Evolutionary conservation across 2,329 filamentous ascomycete genomes (phyloP).

Genomic region (Alternaria arborescens): DNA sequence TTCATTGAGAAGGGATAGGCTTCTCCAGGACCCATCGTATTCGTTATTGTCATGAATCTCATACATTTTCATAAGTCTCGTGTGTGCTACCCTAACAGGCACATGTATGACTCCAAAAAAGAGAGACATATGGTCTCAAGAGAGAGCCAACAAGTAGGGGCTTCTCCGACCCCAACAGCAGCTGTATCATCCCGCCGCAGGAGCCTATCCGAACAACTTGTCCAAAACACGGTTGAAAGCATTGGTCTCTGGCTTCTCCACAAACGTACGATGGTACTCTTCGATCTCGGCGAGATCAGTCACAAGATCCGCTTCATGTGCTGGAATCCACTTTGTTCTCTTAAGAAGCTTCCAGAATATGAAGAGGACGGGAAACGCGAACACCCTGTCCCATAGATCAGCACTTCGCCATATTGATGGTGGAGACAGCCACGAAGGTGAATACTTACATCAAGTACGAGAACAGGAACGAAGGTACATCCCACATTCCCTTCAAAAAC

Average conservation of each 20-base stretch:
- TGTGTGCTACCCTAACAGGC: too few species aligned
- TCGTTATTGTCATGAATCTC: background rate
- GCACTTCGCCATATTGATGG: background rate
- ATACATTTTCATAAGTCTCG: background rate
- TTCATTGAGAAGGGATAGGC: background rate
- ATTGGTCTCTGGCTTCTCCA: slow-evolving; percentile 61
- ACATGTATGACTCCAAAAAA: background rate
- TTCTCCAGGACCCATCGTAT: background rate
- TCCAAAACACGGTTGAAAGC: slow-evolving; percentile 54
- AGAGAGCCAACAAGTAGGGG: background rate
- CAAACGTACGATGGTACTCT: slow-evolving; percentile 70
- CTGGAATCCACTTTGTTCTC: slow-evolving; percentile 65
- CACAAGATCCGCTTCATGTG: slow-evolving; percentile 69
- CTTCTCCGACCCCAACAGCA: background rate
- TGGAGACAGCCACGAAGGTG: background rate
- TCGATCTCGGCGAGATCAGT: slow-evolving; percentile 72
- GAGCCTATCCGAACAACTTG: slow-evolving; percentile 52
- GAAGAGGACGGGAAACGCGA: slow-evolving; percentile 73
- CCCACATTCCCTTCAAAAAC: slow-evolving; percentile 75
- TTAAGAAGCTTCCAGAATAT: slow-evolving; percentile 76
- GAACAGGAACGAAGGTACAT: slow-evolving; percentile 75
- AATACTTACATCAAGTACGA: slow-evolving; percentile 54
- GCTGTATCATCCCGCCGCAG: slow-evolving; percentile 12
- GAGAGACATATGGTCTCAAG: background rate
- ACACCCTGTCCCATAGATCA: slow-evolving; percentile 63